These are phyloP conservation scores for Chaetoscypha palmicola DNA, from an alignment of 2,329 filamentous ascomycete genomes.

Conservation along the genomic window DNA sequence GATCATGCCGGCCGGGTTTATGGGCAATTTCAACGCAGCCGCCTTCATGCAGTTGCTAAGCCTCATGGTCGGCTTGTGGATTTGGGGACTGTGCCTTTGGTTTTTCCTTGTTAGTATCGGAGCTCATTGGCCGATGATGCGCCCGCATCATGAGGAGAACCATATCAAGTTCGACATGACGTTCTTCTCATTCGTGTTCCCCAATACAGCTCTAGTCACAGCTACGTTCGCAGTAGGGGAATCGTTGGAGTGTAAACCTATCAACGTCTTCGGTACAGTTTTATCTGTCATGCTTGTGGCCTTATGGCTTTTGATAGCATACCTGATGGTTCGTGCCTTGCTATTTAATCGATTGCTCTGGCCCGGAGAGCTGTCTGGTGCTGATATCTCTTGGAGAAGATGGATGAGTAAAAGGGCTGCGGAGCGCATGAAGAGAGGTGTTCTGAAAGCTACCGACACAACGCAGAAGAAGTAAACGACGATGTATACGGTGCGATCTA, in stretches of 20 bases:
- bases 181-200: constrained; percentile 65
- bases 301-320: constrained; percentile 62
- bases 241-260: constrained; percentile 50
- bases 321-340: constrained; percentile 64
- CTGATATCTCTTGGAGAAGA: constrained; percentile 9
- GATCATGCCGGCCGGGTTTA: constrained; percentile 39
- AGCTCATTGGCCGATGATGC: constrained; percentile 62
- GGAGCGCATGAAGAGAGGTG: too few species aligned
- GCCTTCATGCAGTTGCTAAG: constrained; percentile 42
- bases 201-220: constrained; percentile 41
- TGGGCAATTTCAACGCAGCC: constrained; percentile 37
- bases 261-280: constrained; percentile 61
- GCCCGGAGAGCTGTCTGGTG: constrained; percentile 43
- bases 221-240: constrained; percentile 66
- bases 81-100: constrained; percentile 78
- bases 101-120: constrained; percentile 78
- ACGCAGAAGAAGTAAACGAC: too few species aligned
- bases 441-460: too few species aligned
- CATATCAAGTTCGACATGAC: constrained; percentile 72
- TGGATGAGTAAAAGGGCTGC: too few species aligned
- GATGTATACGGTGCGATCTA: too few species aligned
- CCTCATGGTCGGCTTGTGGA: constrained; percentile 64
- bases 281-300: constrained; percentile 59
- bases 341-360: constrained; percentile 62
- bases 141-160: constrained; percentile 36